Conservation (phyloP, 345 rosid species). For the Populus tremula region DNA sequence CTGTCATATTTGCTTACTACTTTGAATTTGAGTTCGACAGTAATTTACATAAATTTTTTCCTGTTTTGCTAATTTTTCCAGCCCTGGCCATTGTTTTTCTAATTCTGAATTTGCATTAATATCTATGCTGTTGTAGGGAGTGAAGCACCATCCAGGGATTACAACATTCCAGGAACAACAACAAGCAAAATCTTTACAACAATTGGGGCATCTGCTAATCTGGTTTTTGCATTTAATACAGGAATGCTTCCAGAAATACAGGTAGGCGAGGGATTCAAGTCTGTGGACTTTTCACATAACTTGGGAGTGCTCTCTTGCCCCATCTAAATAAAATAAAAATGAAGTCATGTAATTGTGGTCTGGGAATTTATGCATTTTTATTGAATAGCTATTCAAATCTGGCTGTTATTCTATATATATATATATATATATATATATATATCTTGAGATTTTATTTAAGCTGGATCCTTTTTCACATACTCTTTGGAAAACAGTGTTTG, state of each 20-base stretch:
- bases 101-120: not conserved
- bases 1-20: not conserved
- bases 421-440: not conserved
- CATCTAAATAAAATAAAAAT: not conserved
- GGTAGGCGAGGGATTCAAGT: conserved; percentile 26
- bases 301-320: not conserved
- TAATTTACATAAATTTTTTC: not conserved
- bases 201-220: conserved; percentile 79
- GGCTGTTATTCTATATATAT: not conserved
- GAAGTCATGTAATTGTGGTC: not conserved
- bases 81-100: not conserved
- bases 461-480: not conserved
- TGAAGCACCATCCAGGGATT: conserved; percentile 66
- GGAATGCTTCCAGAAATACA: conserved; percentile 99
- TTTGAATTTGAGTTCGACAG: not conserved
- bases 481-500: not conserved
- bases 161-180: conserved; percentile 55
- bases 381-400: not conserved
- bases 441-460: not conserved
- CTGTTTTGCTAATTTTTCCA: not conserved
- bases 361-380: not conserved
- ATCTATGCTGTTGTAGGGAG: conserved; percentile 41
- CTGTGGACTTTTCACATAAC: not conserved
- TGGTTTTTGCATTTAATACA: conserved; percentile 86
- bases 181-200: conserved; percentile 50